A percentile compares a stretch with the other conserved stretches of the same genome.
Evolutionary conservation across 2,329 filamentous ascomycete species (phyloP).

Genomic region (Colletotrichum sp.): DNA sequence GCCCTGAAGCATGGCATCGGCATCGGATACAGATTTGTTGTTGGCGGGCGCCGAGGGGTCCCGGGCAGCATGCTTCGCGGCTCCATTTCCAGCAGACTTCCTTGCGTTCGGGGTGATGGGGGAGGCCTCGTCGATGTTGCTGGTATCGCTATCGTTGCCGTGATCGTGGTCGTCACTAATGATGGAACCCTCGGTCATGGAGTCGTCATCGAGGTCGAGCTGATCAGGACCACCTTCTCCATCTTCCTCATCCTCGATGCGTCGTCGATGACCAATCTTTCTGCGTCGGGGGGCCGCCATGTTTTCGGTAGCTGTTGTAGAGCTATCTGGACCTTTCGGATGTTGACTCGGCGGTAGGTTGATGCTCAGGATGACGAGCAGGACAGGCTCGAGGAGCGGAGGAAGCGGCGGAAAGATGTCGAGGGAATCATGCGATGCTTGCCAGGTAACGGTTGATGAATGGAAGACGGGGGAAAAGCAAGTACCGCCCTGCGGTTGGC

Average conservation of each 20-base stretch:
- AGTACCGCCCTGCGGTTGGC: constrained; percentile 21
- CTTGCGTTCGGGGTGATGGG: constrained; percentile 50
- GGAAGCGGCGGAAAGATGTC: constrained; percentile 14
- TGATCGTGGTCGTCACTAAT: constrained; percentile 66
- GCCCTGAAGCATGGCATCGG: constrained; percentile 64
- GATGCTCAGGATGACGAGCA: constrained; percentile 14
- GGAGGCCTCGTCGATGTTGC: constrained; percentile 62
- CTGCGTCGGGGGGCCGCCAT: constrained; percentile 64
- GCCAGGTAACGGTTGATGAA: not conserved
- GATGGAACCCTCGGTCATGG: constrained; percentile 67
- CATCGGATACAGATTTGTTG: constrained; percentile 50
- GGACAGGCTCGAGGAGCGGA: constrained; percentile 16
- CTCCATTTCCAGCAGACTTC: constrained; percentile 45
- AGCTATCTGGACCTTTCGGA: not conserved
- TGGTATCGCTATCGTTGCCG: constrained; percentile 68
- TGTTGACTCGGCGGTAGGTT: not conserved
- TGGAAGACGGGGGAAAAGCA: constrained; percentile 16
- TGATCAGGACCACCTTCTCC: constrained; percentile 65
- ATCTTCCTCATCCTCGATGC: constrained; percentile 73
- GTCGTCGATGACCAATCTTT: constrained; percentile 70
- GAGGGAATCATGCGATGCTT: constrained; percentile 20
- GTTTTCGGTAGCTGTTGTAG: constrained; percentile 22
- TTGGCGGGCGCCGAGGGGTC: constrained; percentile 40
- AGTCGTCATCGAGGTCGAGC: constrained; percentile 68
- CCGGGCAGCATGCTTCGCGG: constrained; percentile 36